Base-by-base conservation (phyloP, 2,329 filamentous ascomycete species). In the Talaromyces sp. region DNA sequence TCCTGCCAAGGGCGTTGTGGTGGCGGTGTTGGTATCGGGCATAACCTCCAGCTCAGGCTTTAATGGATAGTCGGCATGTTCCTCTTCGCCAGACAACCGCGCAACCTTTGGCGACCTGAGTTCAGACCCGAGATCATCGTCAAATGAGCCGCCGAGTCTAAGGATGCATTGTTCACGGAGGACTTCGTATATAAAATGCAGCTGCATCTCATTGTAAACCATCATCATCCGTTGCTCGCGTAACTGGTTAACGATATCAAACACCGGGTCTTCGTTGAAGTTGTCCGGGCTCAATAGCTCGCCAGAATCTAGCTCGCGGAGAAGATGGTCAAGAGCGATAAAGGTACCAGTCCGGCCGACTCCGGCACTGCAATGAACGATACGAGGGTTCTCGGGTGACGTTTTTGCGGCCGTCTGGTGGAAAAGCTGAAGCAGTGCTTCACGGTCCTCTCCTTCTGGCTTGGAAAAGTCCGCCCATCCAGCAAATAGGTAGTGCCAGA, bases 271-370 rank as follows among this genome's bases (percentile, higher is more conserved):
- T 30, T 76, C 70, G 51, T 81, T 77, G 14, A 81, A 77, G 8
- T 79, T 75, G 54, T 81, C 77, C 10, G 81, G 76, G 9, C 79
- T 76, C 65, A 85, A 80, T 56, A 96, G 77, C 27, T 87, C 83
- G 56, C 92, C 94, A 5, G 87, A 84, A 30, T 91, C 87, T 9
- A 98, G 82, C 75, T 97, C 92, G 40, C 88, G 84, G 65, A 96
- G 83, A 30, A 99, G 85, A 75, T 96, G 92, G 76, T 98, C 95
- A n/a, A 99, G 84, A 1, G 92, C 90, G 69, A 99, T 96, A 72
- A 98, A 99, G 0, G 95, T 98, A 36, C 95, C 95, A 7, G 91
- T 96, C 60, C 95, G 87, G 12, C 95, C 95, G 14, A 99, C 94
- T 44, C 95, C 95, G 7, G 95, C 95, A 71, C 91, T 96, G 79